Conservation (phyloP, 371 early-diverging fungal species). For the Mortierella sp. region DNA sequence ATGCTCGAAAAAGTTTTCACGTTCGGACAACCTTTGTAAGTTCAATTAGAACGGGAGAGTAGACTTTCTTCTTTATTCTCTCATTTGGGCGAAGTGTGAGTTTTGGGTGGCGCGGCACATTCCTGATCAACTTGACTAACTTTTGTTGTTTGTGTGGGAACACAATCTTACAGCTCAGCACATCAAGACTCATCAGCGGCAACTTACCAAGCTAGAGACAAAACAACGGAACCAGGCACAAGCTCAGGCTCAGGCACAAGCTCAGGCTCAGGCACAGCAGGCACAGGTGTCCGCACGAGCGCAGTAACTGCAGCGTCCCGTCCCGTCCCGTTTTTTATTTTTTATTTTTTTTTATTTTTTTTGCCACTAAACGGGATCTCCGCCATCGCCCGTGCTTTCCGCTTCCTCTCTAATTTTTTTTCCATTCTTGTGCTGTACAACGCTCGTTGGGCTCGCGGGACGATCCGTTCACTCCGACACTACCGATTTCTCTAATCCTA, state of each 20-base stretch:
- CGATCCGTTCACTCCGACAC: too few relatives aligned
- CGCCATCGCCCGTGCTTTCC: neutral
- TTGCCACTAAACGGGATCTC: neutral
- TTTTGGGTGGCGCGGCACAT: neutral
- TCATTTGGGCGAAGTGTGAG: neutral
- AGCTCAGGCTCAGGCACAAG: constrained; percentile 36
- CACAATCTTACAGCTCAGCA: constrained; percentile 56
- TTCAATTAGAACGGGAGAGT: neutral
- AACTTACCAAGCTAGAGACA: constrained; percentile 37
- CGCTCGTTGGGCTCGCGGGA: neutral
- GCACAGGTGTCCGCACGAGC: neutral
- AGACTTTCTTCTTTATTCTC: neutral
- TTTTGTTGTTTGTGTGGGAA: neutral
- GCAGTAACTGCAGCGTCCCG: neutral
- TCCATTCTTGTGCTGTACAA: neutral
- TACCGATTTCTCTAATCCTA: too few relatives aligned
- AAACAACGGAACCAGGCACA: constrained; percentile 45
- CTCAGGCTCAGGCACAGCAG: constrained; percentile 23
- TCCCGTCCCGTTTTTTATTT: neutral
- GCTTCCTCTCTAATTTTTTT: neutral
- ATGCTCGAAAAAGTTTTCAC: constrained; percentile 83
- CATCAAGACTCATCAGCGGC: constrained; percentile 67
- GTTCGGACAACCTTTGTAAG: constrained; percentile 75
- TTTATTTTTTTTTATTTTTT: neutral
- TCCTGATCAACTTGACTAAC: neutral